Conservation (phyloP, 768 basidiomycete species). For the Mycena venus region DNA sequence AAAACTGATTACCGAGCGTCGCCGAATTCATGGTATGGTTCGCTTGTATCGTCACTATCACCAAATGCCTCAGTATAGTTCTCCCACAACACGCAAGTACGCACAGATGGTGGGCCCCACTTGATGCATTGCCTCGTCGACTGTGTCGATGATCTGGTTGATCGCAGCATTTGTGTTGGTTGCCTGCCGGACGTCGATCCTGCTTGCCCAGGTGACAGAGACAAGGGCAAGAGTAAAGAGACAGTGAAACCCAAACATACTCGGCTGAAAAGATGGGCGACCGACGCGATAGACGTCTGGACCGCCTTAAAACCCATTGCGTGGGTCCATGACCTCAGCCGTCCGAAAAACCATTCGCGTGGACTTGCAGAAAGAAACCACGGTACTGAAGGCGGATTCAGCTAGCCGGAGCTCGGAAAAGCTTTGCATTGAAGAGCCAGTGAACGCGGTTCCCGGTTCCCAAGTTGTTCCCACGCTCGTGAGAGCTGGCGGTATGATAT, state of each 20-base stretch:
- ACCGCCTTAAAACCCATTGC: not conserved
- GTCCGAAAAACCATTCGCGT: not conserved
- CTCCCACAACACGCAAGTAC: slow-evolving; percentile 8
- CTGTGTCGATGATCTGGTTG: slow-evolving; percentile 37
- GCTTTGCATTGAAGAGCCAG: not conserved
- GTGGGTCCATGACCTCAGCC: not conserved
- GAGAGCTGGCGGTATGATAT: no score
- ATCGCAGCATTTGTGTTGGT: slow-evolving; percentile 50
- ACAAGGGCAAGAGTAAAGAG: slow-evolving; percentile 43
- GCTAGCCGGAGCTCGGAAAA: not conserved
- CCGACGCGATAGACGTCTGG: not conserved
- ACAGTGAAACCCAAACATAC: slow-evolving; percentile 46
- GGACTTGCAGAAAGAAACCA: not conserved
- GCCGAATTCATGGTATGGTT: slow-evolving; percentile 40
- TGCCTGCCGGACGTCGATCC: slow-evolving; percentile 43
- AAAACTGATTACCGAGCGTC: slow-evolving; percentile 43
- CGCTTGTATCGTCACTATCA: slow-evolving; percentile 40
- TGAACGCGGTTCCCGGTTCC: not conserved
- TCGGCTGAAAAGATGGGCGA: not conserved
- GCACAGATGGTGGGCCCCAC: slow-evolving; percentile 43
- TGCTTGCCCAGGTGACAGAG: slow-evolving; percentile 43
- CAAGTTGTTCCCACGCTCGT: not conserved
- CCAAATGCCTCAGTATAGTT: not conserved
- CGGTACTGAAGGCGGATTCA: not conserved
- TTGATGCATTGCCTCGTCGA: slow-evolving; percentile 39